Percentiles rank a stretch among this genome's conserved stretches.
Conservation (phyloP, 2,329 filamentous ascomycete species). For the Calonectria leucothoes region DNA sequence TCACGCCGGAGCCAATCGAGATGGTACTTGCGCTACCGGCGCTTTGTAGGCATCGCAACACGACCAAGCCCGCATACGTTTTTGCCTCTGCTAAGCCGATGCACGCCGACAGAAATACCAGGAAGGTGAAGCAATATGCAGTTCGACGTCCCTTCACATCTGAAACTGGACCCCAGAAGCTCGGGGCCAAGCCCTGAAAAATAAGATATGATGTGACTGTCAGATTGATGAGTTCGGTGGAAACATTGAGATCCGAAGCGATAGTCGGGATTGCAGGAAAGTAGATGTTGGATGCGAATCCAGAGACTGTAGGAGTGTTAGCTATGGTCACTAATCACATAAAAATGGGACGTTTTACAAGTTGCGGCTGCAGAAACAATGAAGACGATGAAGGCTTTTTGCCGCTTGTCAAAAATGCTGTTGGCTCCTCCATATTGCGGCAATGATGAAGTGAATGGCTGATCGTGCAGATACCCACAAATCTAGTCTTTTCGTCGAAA, state of each 20-base stretch:
- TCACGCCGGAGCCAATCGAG: constrained; percentile 44
- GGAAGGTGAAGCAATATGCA: constrained; percentile 58
- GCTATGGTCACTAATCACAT: background rate
- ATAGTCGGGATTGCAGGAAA: constrained; percentile 60
- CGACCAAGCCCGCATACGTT: constrained; percentile 55
- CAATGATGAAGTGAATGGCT: too few species aligned
- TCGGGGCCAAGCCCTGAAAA: constrained; percentile 66
- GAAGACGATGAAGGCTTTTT: constrained; percentile 60
- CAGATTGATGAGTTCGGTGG: constrained; percentile 53
- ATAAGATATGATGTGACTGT: constrained; percentile 61
- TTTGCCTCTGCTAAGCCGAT: constrained; percentile 56
- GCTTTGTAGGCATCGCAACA: constrained; percentile 60
- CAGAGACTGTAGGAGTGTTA: constrained; percentile 46
- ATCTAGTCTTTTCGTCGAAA: too few species aligned
- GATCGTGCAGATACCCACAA: too few species aligned
- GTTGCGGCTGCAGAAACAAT: constrained; percentile 63
- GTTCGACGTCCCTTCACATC: constrained; percentile 58
- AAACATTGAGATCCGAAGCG: constrained; percentile 55
- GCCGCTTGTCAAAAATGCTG: constrained; percentile 62
- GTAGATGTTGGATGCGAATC: constrained; percentile 59
- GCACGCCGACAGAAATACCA: constrained; percentile 60
- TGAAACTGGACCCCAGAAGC: constrained; percentile 61
- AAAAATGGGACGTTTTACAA: constrained; percentile 48
- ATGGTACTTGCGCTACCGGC: constrained; percentile 57
- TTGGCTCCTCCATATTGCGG: constrained; percentile 45